Percentiles rank a stretch among this genome's conserved stretches.
These are phyloP conservation scores for Tetracladium setigerum DNA, from an alignment of 495 filamentous ascomycete genomes.

Conservation along the genomic window DNA sequence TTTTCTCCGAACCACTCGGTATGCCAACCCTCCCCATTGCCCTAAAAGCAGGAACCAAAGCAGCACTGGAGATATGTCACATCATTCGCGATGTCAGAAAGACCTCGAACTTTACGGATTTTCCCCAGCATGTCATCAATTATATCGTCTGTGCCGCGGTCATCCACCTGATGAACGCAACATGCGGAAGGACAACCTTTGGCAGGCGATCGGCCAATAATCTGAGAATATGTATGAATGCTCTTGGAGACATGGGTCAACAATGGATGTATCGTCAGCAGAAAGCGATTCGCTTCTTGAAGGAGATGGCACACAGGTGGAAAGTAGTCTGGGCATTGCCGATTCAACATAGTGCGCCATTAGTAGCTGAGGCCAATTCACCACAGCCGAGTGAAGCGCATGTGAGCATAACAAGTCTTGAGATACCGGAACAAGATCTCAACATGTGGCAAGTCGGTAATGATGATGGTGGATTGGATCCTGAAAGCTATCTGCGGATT, in stretches of 20 bases:
- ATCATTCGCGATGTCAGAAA: background rate
- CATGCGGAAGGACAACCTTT: background rate
- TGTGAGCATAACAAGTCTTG: too few relatives aligned
- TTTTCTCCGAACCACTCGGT: background rate
- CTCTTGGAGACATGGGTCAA: background rate
- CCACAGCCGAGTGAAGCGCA: too few relatives aligned
- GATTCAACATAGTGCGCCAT: too few relatives aligned
- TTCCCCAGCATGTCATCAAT: background rate
- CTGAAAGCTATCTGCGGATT: too few relatives aligned
- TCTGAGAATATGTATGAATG: background rate
- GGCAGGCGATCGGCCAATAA: background rate
- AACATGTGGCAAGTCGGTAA: too few relatives aligned
- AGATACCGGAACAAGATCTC: too few relatives aligned
- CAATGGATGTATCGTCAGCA: background rate
- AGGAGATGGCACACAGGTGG: slow-evolving; percentile 2
- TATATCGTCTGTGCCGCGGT: slow-evolving; percentile 3
- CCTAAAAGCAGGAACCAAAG: background rate
- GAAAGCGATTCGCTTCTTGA: background rate
- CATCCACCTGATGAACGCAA: slow-evolving; percentile 5
- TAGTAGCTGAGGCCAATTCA: too few relatives aligned
- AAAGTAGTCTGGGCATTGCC: slow-evolving; percentile 6
- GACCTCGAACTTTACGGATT: background rate
- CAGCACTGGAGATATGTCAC: background rate
- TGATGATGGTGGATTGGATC: too few relatives aligned
- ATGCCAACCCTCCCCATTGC: background rate